Evolutionary conservation across 1,139 yeast species (phyloP), one percentile per base, ranked within the genome.

Genomic region (Saccharomyces hybrid): DNA sequence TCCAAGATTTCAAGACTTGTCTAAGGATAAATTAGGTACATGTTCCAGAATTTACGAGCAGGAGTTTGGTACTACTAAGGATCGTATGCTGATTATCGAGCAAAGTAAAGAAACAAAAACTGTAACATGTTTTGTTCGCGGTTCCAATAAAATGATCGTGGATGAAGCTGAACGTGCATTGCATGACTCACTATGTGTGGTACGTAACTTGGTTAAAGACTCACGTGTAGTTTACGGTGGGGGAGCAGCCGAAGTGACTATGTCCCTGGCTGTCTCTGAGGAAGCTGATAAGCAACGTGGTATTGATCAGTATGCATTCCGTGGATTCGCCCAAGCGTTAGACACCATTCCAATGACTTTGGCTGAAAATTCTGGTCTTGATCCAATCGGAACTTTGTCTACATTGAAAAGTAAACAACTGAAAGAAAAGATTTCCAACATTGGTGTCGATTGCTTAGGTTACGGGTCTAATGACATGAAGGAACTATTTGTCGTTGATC

Each of bases 171-270:
- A 88, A 63, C 84, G 99, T 73, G 98, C 99, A 1, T 78, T 95
- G 57, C 99, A 93, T 69, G 99, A 95, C 70, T 89, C 99, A 5
- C 76, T 95, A 57, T 93, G 99, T 75, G 99, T 95, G 52, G 99
- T 95, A 34, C 88, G 99, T 75, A 95, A 95, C 74, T 80, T 95
- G 69, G 86, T 95, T 54, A 84, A 86, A 68, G 98, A 95, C 70
- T 86, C 84, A 70, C 81, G 97, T 72, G 89, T 95, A 50, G 98
- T 95, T 14, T 95, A 95, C 68, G 99, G 99, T 60, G 99, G 99
- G 63, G 99, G 99, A 64, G 97, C 99, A 23, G 95, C 98, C 27
- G 99, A 95, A 74, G 83, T 93, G 54, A 79, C 97, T 1, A 87
- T 96, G 75, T 90, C 98, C 14, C 75, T 93, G 62, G 95, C 96